phyloP scores from a whole-genome alignment of 1,284 basidiomycete species.

The Trametes hirsuta region DNA sequence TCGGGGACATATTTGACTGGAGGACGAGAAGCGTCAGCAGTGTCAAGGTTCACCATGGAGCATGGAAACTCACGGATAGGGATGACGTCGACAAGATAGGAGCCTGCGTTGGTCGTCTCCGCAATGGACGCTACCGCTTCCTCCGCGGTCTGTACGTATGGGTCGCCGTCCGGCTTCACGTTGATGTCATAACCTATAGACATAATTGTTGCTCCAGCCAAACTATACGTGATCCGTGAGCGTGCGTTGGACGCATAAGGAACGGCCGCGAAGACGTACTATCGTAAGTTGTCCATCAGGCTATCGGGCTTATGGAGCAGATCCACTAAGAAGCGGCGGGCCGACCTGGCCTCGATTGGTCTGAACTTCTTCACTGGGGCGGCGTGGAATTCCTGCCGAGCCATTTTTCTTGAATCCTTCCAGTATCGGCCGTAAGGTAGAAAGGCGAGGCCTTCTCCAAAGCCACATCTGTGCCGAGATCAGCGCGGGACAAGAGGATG shows the following conservation, averaged over 20 bases:
- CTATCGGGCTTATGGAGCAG: constrained; percentile 32
- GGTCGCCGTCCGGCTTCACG: constrained; percentile 28
- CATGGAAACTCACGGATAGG: constrained; percentile 24
- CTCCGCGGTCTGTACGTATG: constrained; percentile 30
- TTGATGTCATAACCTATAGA: constrained; percentile 34
- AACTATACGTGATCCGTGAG: constrained; percentile 11
- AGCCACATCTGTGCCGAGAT: constrained; percentile 39
- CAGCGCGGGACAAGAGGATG: not conserved
- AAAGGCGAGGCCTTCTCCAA: constrained; percentile 39
- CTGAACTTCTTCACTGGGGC: constrained; percentile 17
- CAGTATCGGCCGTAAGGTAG: constrained; percentile 45
- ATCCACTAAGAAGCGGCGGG: constrained; percentile 36
- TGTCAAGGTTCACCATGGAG: no score
- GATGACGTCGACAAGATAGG: constrained; percentile 30
- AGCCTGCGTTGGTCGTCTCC: constrained; percentile 22
- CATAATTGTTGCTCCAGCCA: constrained; percentile 30
- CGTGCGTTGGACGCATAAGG: not conserved
- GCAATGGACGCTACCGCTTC: constrained; percentile 23
- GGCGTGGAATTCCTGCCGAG: constrained; percentile 33
- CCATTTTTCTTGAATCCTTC: constrained; percentile 41
- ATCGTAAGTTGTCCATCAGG: constrained; percentile 29
- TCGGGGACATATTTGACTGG: constrained; percentile 25
- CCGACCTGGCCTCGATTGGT: constrained; percentile 27
- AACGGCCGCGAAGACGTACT: constrained; percentile 25
- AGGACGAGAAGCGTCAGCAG: not conserved